Evolutionary conservation across 257 asterid species (phyloP).

Genomic region (Orobanche coerulescens): DNA sequence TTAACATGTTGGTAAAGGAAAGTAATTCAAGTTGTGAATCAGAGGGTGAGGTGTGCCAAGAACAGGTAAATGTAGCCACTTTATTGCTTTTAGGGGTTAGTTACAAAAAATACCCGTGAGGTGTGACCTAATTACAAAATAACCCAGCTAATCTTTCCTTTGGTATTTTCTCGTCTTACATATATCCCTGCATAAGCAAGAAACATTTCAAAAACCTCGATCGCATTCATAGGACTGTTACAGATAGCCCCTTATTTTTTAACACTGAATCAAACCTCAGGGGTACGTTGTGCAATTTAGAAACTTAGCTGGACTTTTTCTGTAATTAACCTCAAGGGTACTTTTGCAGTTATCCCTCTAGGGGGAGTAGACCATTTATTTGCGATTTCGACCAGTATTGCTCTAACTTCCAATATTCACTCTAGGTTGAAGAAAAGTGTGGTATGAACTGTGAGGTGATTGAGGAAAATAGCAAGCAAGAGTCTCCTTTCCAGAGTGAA

Average conservation of each 20-base stretch:
- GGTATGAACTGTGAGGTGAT: slow-evolving; percentile 21
- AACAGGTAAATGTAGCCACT: slow-evolving; percentile 37
- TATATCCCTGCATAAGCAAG: no score
- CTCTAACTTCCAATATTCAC: not conserved
- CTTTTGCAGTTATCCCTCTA: no score
- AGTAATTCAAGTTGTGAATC: slow-evolving; percentile 52
- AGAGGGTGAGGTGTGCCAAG: slow-evolving; percentile 49
- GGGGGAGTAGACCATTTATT: not conserved
- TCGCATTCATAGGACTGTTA: no score
- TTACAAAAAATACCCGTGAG: not conserved
- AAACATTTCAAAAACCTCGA: no score
- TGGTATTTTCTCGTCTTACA: no score
- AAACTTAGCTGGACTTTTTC: no score
- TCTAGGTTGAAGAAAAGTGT: slow-evolving; percentile 31
- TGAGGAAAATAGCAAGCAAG: slow-evolving; percentile 34
- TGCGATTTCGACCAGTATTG: not conserved
- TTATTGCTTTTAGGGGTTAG: not conserved
- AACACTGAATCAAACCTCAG: no score
- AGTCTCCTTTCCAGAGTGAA: slow-evolving; percentile 34
- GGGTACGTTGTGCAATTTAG: no score
- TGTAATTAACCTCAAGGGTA: no score
- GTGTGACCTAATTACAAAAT: not conserved
- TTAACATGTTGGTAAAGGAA: slow-evolving; percentile 8
- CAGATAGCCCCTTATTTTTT: no score
- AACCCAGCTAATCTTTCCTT: no score